A percentile compares a stretch with the other conserved stretches of the same genome.
phyloP scores from a whole-genome alignment of 495 filamentous ascomycete genomes.

The Neurospora sp. region DNA sequence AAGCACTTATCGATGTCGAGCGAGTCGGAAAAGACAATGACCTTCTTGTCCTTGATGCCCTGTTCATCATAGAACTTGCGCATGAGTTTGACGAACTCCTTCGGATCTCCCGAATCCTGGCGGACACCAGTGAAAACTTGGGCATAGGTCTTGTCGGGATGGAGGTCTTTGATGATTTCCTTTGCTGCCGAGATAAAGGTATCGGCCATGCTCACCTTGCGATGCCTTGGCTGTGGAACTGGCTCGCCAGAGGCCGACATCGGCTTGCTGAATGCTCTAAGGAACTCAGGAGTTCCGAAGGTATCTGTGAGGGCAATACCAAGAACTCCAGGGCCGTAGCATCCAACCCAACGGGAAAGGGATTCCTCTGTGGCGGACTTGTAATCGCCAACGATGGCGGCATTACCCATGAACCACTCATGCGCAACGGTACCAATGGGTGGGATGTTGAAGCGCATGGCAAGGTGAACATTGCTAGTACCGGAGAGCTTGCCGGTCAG shows the following conservation, averaged over 20 bases:
- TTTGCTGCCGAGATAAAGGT: constrained; percentile 19
- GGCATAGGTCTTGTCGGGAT: constrained; percentile 56
- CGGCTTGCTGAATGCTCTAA: constrained; percentile 68
- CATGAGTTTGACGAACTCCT: constrained; percentile 70
- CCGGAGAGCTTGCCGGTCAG: constrained; percentile 65
- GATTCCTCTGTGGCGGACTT: constrained; percentile 70
- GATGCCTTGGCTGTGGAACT: background rate
- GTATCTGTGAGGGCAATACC: constrained; percentile 95
- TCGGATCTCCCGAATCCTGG: constrained; percentile 90
- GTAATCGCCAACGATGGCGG: constrained; percentile 84
- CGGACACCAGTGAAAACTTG: constrained; percentile 79
- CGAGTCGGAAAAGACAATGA: constrained; percentile 94
- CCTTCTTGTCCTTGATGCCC: constrained; percentile 74
- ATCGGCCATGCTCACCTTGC: constrained; percentile 23
- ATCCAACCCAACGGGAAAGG: constrained; percentile 76
- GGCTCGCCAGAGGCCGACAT: constrained; percentile 23
- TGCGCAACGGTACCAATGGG: constrained; percentile 93
- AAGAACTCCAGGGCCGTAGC: constrained; percentile 85
- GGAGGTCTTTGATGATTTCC: constrained; percentile 5
- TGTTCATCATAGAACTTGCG: constrained; percentile 72
- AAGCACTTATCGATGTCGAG: constrained; percentile 84
- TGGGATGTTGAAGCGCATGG: constrained; percentile 74
- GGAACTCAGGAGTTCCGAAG: constrained; percentile 85
- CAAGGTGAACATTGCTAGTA: constrained; percentile 95
- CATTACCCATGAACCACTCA: constrained; percentile 99